Evolutionary conservation across 768 basidiomycete species (phyloP).

Genomic region (Trametes meyenii): DNA sequence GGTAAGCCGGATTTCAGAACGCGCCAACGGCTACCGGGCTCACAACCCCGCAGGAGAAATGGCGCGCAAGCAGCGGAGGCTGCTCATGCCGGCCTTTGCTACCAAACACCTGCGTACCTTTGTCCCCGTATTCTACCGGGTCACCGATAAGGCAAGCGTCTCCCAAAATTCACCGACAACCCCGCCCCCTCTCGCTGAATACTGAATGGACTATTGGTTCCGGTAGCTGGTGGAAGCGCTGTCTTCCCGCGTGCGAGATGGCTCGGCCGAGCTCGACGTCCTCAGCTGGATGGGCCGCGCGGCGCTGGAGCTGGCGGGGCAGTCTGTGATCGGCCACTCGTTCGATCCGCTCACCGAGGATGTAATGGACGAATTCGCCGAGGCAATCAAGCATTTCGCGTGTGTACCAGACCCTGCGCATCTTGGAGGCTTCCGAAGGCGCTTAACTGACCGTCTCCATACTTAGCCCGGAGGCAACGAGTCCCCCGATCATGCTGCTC

Average conservation of each 20-base stretch:
- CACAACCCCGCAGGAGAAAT: constrained; percentile 18
- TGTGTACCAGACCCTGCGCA: constrained; percentile 5
- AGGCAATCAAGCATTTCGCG: constrained; percentile 29
- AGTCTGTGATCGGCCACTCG: constrained; percentile 31
- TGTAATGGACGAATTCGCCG: constrained; percentile 7
- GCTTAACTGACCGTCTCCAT: not conserved
- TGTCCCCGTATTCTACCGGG: constrained; percentile 22
- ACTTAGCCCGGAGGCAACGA: constrained; percentile 6
- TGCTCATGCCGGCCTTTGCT: constrained; percentile 24
- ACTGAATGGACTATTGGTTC: not conserved
- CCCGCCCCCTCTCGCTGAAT: not conserved
- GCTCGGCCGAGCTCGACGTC: constrained; percentile 26
- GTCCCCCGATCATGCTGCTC: constrained; percentile 11
- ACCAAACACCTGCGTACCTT: constrained; percentile 17
- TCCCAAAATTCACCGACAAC: not conserved
- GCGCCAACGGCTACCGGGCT: not conserved
- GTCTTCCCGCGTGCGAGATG: constrained; percentile 5
- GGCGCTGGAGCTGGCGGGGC: constrained; percentile 32
- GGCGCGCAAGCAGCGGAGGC: constrained; percentile 29
- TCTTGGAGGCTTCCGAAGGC: not conserved
- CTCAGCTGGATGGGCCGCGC: constrained; percentile 31
- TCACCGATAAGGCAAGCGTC: constrained; percentile 15
- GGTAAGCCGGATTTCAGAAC: not conserved
- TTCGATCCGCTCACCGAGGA: constrained; percentile 30
- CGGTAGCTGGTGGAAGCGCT: constrained; percentile 28